Base-by-base conservation (phyloP, 139 green algal genomes). In the Chlamydomonas sp. region DNA sequence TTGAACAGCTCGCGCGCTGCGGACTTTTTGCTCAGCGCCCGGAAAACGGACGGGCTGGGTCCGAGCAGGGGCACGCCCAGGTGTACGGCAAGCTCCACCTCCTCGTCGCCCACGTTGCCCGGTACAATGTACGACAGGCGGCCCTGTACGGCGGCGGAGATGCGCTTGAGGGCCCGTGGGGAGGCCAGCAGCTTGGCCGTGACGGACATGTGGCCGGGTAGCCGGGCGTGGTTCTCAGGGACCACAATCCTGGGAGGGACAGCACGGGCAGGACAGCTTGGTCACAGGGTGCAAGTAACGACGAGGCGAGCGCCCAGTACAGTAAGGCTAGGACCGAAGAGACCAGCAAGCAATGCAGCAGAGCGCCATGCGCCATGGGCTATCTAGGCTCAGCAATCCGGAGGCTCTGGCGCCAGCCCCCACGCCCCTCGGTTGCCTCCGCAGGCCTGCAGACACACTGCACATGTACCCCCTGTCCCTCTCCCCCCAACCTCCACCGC, bases 91-190 rank as follows among this genome's bases (percentile, higher is more conserved):
- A 95, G 80, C 72, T 93, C 90, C 67, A 92, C 75, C 87, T 96
- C 93, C 78, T 92, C 92, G 61, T 94, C 91, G 66, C 86, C 83
- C 77, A 96, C 89, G 5, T 89, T 68, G 57, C 89, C 88, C 2
- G 94, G 94, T 64, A 96, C 87, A n/a, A 96, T 91, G 88, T 95
- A 95, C 20, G 90, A 89, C 31, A 91, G 79, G 17, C 89, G 88
- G 0, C 92, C 92, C 16, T 86, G 57, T n/a, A 91, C 85, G 18
- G 84, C 88, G 12, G 86, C 78, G 18, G 66, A 20, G 76, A 96
- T 85, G 62, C 92, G 94, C 63, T 92, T 92, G 66, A 95, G 83
- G 49, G 93, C 92, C 5, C 88, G 84, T 0, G 91, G 92, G 58
- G 88, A 93, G 75, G 89, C 83, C 68, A 94, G 88, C 63, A 94